Percentiles rank a stretch among this genome's conserved stretches.
These are phyloP conservation scores for Sanghuangporus weigelae DNA, from an alignment of 1,284 basidiomycete genomes.

Conservation along the genomic window DNA sequence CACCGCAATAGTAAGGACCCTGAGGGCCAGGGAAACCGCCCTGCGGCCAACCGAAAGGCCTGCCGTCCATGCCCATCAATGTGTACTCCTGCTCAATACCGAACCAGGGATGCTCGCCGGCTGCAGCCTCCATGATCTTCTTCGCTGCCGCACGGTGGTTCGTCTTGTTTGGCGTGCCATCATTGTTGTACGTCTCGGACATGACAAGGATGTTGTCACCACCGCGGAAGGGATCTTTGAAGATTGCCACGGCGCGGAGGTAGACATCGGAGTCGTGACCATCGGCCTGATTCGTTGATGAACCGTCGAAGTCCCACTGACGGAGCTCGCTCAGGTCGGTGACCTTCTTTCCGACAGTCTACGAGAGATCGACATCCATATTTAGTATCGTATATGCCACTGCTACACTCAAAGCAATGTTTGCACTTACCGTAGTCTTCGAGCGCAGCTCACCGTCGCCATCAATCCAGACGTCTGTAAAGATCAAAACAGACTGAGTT, in stretches of 20 bases:
- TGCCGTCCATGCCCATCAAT: conserved; percentile 90
- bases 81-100: conserved; percentile 99
- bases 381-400: background rate
- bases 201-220: conserved; percentile 98
- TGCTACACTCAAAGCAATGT: background rate
- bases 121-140: conserved; percentile 91
- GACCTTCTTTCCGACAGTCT: conserved; percentile 82
- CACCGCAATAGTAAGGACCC: conserved; percentile 99
- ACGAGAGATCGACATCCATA: background rate
- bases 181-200: conserved; percentile 97
- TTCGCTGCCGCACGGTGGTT: conserved; percentile 91
- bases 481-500: conserved; percentile 20
- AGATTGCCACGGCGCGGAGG: conserved; percentile 95
- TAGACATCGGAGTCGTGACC: conserved; percentile 96
- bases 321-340: conserved; percentile 85
- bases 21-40: conserved; percentile 99
- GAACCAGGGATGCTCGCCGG: conserved; percentile 89
- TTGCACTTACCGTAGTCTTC: conserved; percentile 76
- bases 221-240: conserved; percentile 99
- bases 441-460: conserved; percentile 88
- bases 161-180: conserved; percentile 96
- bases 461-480: conserved; percentile 90
- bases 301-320: conserved; percentile 99
- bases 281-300: conserved; percentile 94
- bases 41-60: conserved; percentile 95